Evolutionary conservation across 805 yeast species (phyloP).

Genomic region (Cyberlindnera mrakii): DNA sequence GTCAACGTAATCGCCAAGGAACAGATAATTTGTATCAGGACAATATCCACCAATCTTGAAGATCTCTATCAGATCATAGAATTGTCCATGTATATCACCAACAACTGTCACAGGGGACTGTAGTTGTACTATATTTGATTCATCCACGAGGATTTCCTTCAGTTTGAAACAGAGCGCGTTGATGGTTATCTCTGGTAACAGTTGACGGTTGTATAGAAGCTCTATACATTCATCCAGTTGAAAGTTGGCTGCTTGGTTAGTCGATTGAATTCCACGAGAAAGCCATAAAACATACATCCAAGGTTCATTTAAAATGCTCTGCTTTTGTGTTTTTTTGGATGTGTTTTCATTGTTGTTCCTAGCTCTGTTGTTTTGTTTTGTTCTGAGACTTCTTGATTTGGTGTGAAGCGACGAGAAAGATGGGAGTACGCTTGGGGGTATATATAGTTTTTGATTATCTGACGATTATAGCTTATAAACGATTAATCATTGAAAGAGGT

Average conservation of each 20-base stretch:
- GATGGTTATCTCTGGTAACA: conserved; percentile 65
- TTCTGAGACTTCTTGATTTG: too few species aligned
- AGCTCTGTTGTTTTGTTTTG: too few species aligned
- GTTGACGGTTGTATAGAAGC: conserved; percentile 52
- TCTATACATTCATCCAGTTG: conserved; percentile 72
- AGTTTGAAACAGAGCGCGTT: conserved; percentile 72
- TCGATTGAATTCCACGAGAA: neutral
- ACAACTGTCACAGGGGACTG: conserved; percentile 89
- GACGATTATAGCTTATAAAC: too few species aligned
- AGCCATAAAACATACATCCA: neutral
- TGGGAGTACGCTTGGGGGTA: too few species aligned
- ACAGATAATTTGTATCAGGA: conserved; percentile 89
- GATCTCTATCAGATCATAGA: conserved; percentile 86
- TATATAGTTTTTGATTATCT: too few species aligned
- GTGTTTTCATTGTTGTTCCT: too few species aligned
- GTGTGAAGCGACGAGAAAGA: too few species aligned
- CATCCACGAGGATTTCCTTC: conserved; percentile 72
- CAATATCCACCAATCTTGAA: conserved; percentile 91
- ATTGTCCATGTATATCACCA: conserved; percentile 98
- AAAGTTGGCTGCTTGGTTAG: neutral
- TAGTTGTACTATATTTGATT: conserved; percentile 82
- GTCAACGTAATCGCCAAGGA: conserved; percentile 94
- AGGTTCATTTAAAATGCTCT: neutral
- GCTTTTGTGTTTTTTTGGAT: too few species aligned
- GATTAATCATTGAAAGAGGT: too few species aligned